Conservation (phyloP, 129 eudicot genomes). For the Flaveria sonorensis region DNA sequence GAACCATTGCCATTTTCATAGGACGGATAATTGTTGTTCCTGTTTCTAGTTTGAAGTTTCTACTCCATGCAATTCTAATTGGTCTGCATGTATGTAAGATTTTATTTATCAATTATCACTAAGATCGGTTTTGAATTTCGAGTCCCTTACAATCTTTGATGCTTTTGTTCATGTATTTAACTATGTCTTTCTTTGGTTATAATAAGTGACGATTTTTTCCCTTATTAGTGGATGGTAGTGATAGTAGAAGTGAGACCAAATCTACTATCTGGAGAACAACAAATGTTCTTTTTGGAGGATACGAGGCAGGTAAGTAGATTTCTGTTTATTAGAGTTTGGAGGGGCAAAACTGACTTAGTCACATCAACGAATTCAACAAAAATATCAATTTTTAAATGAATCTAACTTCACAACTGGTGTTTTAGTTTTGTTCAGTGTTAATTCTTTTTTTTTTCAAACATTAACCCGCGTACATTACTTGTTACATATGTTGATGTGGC, state of each 20-base stretch:
- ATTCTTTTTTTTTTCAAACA: not conserved
- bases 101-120: not conserved
- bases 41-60: not conserved
- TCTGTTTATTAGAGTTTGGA: not conserved
- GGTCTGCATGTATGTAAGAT: not conserved
- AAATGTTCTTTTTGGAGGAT: constrained; percentile 63
- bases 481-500: not conserved
- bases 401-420: not conserved
- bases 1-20: not conserved
- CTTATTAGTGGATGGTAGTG: constrained; percentile 61
- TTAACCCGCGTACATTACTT: not conserved
- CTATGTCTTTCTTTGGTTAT: not conserved
- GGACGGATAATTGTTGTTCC: constrained; percentile 6
- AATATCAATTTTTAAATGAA: not conserved
- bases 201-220: not conserved
- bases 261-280: constrained; percentile 71
- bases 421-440: not conserved
- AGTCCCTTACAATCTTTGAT: not conserved
- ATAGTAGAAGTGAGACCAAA: constrained; percentile 74
- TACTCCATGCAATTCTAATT: not conserved
- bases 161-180: constrained; percentile 9
- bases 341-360: constrained; percentile 18
- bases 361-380: not conserved
- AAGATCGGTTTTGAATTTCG: not conserved
- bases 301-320: constrained; percentile 54